A percentile compares a stretch with the other conserved stretches of the same genome.
phyloP scores from a whole-genome alignment of 2,329 filamentous ascomycete genomes.

The Pseudogymnoascus sp. region DNA sequence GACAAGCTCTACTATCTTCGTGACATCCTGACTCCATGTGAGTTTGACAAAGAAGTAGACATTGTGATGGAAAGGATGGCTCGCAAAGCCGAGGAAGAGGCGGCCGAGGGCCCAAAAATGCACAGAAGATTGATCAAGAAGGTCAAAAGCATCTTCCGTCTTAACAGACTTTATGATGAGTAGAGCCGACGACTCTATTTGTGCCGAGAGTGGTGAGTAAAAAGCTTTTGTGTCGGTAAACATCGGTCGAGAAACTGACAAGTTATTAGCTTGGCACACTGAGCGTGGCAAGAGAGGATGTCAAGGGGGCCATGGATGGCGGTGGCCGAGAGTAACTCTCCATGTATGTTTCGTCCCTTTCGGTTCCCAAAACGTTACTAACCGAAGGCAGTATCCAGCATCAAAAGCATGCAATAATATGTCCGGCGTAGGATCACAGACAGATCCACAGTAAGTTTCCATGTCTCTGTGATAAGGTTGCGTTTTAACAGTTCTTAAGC shows the following conservation, averaged over 20 bases:
- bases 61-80: conserved; percentile 2
- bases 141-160: neutral
- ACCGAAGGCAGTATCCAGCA: neutral
- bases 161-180: conserved; percentile 5
- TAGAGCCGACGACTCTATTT: neutral
- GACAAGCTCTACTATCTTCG: conserved; percentile 20
- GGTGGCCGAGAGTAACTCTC: neutral
- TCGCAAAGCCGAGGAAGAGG: conserved; percentile 3
- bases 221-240: neutral
- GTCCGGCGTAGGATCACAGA: neutral
- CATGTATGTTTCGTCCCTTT: neutral
- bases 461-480: neutral
- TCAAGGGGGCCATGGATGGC: conserved; percentile 2
- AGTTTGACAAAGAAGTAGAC: conserved; percentile 18
- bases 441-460: neutral
- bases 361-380: neutral
- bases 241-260: neutral
- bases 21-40: conserved; percentile 14
- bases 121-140: conserved; percentile 1
- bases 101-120: neutral
- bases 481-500: neutral
- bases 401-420: neutral
- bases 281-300: neutral
- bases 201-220: conserved; percentile 1
- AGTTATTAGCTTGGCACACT: conserved; percentile 1